Percentiles rank a stretch among this genome's conserved stretches.
These are phyloP conservation scores for Rosa multiflora DNA, from an alignment of 306 rosid genomes.

Conservation along the genomic window DNA sequence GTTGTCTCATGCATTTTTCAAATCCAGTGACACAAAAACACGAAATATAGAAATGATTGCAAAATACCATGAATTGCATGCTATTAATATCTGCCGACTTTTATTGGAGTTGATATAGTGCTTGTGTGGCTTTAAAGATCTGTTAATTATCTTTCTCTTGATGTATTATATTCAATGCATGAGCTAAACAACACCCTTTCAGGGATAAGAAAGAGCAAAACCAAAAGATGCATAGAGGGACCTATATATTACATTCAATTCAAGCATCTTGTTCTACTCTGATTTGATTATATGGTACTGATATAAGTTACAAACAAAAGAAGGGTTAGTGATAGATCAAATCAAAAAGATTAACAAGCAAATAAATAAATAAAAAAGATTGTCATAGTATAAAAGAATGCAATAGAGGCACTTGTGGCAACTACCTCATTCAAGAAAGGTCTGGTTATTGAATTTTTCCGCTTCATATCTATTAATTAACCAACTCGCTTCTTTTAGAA, in stretches of 20 bases:
- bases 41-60: too few species aligned
- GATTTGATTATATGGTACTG: conserved; percentile 10
- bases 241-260: conserved; percentile 23
- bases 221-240: background rate
- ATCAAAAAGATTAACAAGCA: background rate
- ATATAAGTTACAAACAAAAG: conserved; percentile 12
- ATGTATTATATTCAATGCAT: too few species aligned
- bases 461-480: conserved; percentile 18
- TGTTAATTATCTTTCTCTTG: too few species aligned
- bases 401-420: conserved; percentile 32
- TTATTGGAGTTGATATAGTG: too few species aligned
- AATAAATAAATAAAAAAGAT: background rate
- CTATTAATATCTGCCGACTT: too few species aligned
- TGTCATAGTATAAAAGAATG: conserved; percentile 31
- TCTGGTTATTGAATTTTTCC: conserved; percentile 26
- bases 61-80: too few species aligned
- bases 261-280: conserved; percentile 27
- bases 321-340: conserved; percentile 2
- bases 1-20: too few species aligned
- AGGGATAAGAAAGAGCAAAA: background rate
- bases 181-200: conserved; percentile 3
- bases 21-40: too few species aligned
- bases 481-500: conserved; percentile 31
- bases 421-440: conserved; percentile 33
- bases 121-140: too few species aligned